These are phyloP conservation scores for Grosmannia clavigera DNA, from an alignment of 2,329 filamentous ascomycete species.

Conservation along the genomic window DNA sequence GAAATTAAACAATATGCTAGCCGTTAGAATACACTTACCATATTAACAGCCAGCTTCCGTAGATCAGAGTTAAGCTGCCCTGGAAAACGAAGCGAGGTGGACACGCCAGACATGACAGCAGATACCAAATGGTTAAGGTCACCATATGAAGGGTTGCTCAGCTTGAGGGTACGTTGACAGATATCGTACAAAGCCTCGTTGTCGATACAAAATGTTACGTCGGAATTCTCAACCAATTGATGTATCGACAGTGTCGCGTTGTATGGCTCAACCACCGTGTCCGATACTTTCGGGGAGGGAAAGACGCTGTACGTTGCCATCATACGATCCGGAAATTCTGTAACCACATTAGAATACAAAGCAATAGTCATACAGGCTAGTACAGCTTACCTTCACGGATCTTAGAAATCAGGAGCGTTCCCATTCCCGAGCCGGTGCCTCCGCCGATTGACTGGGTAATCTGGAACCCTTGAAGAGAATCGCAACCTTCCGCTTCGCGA, in stretches of 20 bases:
- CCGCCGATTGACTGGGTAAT: conserved; percentile 99
- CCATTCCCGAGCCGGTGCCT: conserved; percentile 99
- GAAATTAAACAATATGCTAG: too few species aligned
- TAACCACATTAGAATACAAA: too few species aligned
- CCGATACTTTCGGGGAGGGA: conserved; percentile 97
- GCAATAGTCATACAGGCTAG: too few species aligned
- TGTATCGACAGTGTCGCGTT: conserved; percentile 98
- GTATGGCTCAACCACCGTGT: conserved; percentile 99
- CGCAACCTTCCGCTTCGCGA: conserved; percentile 95
- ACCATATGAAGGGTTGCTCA: conserved; percentile 95
- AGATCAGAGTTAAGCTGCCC: conserved; percentile 99
- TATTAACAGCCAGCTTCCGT: conserved; percentile 99
- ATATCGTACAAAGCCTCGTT: conserved; percentile 99
- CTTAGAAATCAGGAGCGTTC: conserved; percentile 98
- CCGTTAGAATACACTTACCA: conserved; percentile 45
- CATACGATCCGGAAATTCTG: conserved; percentile 95
- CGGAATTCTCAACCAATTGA: conserved; percentile 99
- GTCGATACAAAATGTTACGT: conserved; percentile 99
- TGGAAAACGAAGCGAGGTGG: conserved; percentile 96
- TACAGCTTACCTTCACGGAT: conserved; percentile 63
- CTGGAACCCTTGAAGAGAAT: conserved; percentile 99
- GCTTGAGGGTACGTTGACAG: conserved; percentile 99
- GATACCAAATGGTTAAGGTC: conserved; percentile 99
- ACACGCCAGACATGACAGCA: conserved; percentile 98
- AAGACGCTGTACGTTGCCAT: conserved; percentile 99